Conservation (phyloP, 805 yeast species). For the Starmerella khaoyaiensis region DNA sequence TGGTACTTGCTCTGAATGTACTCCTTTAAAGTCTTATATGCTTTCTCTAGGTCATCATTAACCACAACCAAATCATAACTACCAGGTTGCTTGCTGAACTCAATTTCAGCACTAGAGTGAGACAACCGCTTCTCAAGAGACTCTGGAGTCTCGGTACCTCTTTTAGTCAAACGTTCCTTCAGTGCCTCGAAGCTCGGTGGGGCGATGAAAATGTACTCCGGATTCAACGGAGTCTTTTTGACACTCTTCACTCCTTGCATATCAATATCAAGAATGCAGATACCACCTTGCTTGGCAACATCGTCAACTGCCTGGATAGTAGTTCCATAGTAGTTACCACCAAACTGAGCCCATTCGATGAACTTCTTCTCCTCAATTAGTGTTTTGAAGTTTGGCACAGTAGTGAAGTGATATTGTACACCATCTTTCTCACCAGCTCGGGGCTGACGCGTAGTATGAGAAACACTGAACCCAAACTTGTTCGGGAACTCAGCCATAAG, state of each 20-base stretch:
- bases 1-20: slow-evolving; percentile 36
- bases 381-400: slow-evolving; percentile 65
- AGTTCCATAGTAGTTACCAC: slow-evolving; percentile 96
- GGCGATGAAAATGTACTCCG: slow-evolving; percentile 73
- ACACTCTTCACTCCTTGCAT: slow-evolving; percentile 98
- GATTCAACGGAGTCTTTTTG: slow-evolving; percentile 67
- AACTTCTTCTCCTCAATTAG: slow-evolving; percentile 64
- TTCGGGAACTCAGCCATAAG: slow-evolving; percentile 82
- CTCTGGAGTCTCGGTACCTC: slow-evolving; percentile 93
- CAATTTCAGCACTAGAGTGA: slow-evolving; percentile 83
- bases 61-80: slow-evolving; percentile 84
- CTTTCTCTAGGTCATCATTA: slow-evolving; percentile 82
- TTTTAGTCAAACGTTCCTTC: slow-evolving; percentile 58
- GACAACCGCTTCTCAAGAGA: slow-evolving; percentile 68
- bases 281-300: slow-evolving; percentile 47
- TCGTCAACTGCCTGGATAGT: slow-evolving; percentile 72
- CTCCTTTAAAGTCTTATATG: slow-evolving; percentile 66
- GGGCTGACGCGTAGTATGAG: slow-evolving; percentile 85
- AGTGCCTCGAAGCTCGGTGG: slow-evolving; percentile 85
- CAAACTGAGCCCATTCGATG: slow-evolving; percentile 96
- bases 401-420: slow-evolving; percentile 73
- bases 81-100: slow-evolving; percentile 66
- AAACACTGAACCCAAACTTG: slow-evolving; percentile 84
- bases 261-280: slow-evolving; percentile 90
- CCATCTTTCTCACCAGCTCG: slow-evolving; percentile 87